These are phyloP conservation scores for Fusarium continuum DNA, from an alignment of 2,329 filamentous ascomycete genomes.

Conservation along the genomic window DNA sequence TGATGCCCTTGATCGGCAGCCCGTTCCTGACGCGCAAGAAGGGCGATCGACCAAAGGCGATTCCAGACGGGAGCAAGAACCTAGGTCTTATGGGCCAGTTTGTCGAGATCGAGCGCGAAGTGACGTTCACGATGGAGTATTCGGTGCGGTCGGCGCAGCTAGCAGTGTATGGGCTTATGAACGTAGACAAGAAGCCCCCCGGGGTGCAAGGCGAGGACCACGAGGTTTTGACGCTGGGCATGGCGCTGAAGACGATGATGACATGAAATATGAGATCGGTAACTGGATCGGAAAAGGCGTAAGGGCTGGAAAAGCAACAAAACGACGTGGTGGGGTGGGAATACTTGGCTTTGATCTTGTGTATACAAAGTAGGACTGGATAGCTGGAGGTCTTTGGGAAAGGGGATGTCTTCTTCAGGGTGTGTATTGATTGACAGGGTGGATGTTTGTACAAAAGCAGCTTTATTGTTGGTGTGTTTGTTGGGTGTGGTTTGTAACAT, in stretches of 20 bases:
- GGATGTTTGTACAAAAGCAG: background rate
- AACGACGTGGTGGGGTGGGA: background rate
- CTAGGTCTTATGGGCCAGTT: slow-evolving; percentile 43
- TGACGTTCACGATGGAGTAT: slow-evolving; percentile 45
- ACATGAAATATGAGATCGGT: slow-evolving; percentile 1
- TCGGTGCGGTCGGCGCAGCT: slow-evolving; percentile 41
- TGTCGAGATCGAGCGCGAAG: slow-evolving; percentile 41
- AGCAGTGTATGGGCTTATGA: slow-evolving; percentile 40
- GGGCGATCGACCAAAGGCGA: slow-evolving; percentile 39
- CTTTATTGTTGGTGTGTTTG: background rate
- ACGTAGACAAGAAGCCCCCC: slow-evolving; percentile 32
- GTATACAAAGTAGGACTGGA: background rate
- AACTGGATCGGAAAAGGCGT: background rate
- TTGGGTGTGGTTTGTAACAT: background rate
- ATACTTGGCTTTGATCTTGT: background rate
- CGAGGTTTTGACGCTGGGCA: slow-evolving; percentile 34
- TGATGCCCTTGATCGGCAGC: slow-evolving; percentile 42
- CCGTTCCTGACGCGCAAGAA: slow-evolving; percentile 40
- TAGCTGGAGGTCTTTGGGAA: background rate
- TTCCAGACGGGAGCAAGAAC: slow-evolving; percentile 39
- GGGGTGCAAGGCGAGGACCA: slow-evolving; percentile 41
- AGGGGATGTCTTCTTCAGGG: background rate
- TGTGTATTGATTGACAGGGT: background rate
- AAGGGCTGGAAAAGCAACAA: slow-evolving; percentile 6
- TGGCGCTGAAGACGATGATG: slow-evolving; percentile 44